A percentile compares a stretch with the other conserved stretches of the same genome.
Conservation (phyloP, 2,329 filamentous ascomycete species). For the Neofusicoccum umdonicola region DNA sequence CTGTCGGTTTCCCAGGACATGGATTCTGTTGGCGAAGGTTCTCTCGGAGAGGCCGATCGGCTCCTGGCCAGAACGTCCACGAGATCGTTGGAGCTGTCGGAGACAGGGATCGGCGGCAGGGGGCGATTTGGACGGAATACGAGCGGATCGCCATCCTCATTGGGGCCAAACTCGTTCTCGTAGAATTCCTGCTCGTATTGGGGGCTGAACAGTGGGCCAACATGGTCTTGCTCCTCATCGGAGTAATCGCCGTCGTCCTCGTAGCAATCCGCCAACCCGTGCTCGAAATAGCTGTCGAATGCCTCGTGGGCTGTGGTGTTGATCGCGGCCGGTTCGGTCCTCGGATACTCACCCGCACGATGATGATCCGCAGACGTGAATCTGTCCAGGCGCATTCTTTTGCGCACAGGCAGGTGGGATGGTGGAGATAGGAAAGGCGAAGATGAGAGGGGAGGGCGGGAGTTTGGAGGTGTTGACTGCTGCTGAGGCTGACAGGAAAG, state of each 20-base stretch:
- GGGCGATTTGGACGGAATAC: neutral
- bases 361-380: conserved; percentile 46
- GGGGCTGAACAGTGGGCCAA: conserved; percentile 18
- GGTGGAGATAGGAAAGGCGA: conserved; percentile 35
- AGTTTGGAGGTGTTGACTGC: neutral
- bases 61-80: neutral
- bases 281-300: neutral
- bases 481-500: conserved; percentile 25
- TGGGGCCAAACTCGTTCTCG: neutral
- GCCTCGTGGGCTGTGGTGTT: neutral
- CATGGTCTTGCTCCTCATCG: conserved; percentile 19
- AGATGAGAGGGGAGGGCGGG: conserved; percentile 20
- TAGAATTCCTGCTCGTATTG: conserved; percentile 9
- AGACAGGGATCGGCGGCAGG: conserved; percentile 9
- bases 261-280: neutral
- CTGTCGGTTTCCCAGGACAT: conserved; percentile 36
- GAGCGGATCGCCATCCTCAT: neutral
- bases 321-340: neutral
- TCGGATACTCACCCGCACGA: conserved; percentile 23
- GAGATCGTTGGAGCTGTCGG: conserved; percentile 4
- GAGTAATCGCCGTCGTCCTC: conserved; percentile 19
- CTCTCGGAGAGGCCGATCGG: neutral
- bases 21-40: neutral
- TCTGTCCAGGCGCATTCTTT: conserved; percentile 23
- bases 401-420: conserved; percentile 34